Evolutionary conservation across 2,329 filamentous ascomycete genomes (phyloP).

Genomic region (Epichloe amarillans): DNA sequence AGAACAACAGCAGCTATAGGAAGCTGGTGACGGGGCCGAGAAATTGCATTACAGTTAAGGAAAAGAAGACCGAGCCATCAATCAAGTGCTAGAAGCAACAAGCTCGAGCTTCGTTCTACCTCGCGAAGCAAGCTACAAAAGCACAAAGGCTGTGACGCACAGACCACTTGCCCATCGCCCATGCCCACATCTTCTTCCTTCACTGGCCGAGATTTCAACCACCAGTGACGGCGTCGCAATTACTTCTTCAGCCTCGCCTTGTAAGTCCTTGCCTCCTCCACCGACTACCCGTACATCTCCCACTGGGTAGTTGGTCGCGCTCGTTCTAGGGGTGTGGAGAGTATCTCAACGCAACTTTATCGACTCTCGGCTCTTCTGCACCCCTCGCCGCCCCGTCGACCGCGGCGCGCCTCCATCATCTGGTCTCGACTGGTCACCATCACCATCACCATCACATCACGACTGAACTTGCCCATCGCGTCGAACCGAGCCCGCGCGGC

Average conservation of each 20-base stretch:
- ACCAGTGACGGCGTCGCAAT: slow-evolving; percentile 1
- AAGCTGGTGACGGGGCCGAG: no score
- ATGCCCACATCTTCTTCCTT: not conserved
- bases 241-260: slow-evolving; percentile 4
- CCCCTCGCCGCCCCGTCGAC: slow-evolving; percentile 4
- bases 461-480: not conserved
- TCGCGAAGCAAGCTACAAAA: no score
- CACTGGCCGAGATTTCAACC: slow-evolving; percentile 8
- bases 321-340: slow-evolving; percentile 8
- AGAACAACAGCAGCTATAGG: no score
- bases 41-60: no score
- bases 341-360: slow-evolving; percentile 2
- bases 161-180: slow-evolving; percentile 5
- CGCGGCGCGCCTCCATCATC: not conserved
- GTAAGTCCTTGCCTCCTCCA: slow-evolving; percentile 1
- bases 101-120: no score
- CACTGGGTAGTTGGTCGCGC: slow-evolving; percentile 9
- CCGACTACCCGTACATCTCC: slow-evolving; percentile 4
- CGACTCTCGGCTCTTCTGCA: slow-evolving; percentile 6
- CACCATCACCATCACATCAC: not conserved
- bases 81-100: no score
- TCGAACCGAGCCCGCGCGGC: not conserved
- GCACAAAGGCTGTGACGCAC: slow-evolving; percentile 5
- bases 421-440: not conserved
- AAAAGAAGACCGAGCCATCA: no score